Evolutionary conservation across 2,329 filamentous ascomycete species (phyloP).

Genomic region (Microsporum ferrugineum): DNA sequence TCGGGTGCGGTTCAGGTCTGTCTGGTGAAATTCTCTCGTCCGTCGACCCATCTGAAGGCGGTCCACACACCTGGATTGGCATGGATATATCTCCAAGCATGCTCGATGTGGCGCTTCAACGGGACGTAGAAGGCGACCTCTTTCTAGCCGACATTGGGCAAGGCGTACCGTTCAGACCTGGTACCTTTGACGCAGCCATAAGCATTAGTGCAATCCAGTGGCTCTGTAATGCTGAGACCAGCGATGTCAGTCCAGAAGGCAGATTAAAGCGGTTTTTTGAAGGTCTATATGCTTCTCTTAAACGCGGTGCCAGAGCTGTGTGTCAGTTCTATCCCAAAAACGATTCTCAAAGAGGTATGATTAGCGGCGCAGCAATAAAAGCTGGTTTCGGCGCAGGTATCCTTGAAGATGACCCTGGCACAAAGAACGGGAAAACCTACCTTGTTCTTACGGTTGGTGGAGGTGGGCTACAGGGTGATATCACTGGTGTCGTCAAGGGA

Average conservation of each 20-base stretch:
- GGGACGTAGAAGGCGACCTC: conserved; percentile 88
- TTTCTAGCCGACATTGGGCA: conserved; percentile 91
- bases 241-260: conserved; percentile 68
- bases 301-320: conserved; percentile 75
- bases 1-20: conserved; percentile 92
- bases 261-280: conserved; percentile 81
- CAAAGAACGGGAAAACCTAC: conserved; percentile 95
- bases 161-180: conserved; percentile 83
- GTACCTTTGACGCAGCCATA: conserved; percentile 88
- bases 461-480: conserved; percentile 56
- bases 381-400: conserved; percentile 93
- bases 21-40: conserved; percentile 85
- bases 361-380: conserved; percentile 76
- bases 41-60: conserved; percentile 57
- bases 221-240: conserved; percentile 90
- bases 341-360: conserved; percentile 81
- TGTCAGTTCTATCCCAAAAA: conserved; percentile 99
- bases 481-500: conserved; percentile 76
- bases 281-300: conserved; percentile 72
- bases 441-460: conserved; percentile 82
- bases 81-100: conserved; percentile 95
- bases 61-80: conserved; percentile 90
- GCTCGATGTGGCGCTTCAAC: conserved; percentile 85
- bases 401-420: conserved; percentile 87
- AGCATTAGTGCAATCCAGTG: conserved; percentile 95